Conservation (phyloP, 768 basidiomycete species). For the Lepiota subincarnata region DNA sequence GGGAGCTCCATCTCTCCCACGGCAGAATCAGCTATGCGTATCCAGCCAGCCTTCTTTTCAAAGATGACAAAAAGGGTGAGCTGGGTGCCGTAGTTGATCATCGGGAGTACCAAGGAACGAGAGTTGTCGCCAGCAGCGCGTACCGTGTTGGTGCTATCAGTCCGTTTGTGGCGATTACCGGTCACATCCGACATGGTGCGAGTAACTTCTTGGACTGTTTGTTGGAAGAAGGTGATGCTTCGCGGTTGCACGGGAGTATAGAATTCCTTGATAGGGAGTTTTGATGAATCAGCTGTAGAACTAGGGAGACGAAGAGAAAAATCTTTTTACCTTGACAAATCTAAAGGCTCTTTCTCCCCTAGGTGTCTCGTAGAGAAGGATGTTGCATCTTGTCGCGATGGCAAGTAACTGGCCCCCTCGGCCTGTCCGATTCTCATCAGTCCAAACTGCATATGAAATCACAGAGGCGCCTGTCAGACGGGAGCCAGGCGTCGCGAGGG, state of each 20-base stretch:
- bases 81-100: conserved; percentile 58
- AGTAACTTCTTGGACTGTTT: conserved; percentile 51
- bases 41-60: conserved; percentile 85
- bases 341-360: conserved; percentile 79
- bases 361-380: conserved; percentile 77
- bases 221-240: conserved; percentile 66
- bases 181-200: conserved; percentile 40
- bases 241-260: conserved; percentile 72
- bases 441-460: conserved; percentile 66
- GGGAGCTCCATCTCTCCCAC: conserved; percentile 74
- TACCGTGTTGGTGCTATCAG: conserved; percentile 36
- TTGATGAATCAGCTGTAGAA: conserved; percentile 2
- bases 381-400: conserved; percentile 68
- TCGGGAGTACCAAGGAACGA: conserved; percentile 22
- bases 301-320: not conserved
- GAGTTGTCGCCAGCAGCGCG: conserved; percentile 26
- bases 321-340: conserved; percentile 72
- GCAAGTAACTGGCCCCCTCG: conserved; percentile 58
- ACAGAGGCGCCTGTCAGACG: conserved; percentile 56
- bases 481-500: conserved; percentile 66
- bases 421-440: conserved; percentile 45
- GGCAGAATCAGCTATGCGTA: conserved; percentile 75
- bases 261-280: conserved; percentile 59
- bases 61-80: conserved; percentile 79
- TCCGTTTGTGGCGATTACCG: conserved; percentile 37